phyloP scores from a whole-genome alignment of 179 eudicot species.

The Silene coronaria region DNA sequence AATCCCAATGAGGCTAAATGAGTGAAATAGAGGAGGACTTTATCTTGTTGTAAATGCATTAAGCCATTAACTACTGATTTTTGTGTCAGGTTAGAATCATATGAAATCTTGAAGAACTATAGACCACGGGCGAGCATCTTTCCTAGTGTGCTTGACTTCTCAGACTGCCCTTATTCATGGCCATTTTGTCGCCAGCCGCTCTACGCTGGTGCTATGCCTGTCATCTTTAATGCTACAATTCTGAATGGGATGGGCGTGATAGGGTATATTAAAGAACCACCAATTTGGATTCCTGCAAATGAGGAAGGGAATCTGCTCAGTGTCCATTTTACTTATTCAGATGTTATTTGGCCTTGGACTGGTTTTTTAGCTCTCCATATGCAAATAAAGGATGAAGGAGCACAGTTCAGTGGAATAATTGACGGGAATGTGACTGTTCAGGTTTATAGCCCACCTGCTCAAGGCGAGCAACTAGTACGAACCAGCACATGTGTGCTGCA shows the following conservation, averaged over 20 bases:
- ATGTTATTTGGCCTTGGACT: constrained; percentile 98
- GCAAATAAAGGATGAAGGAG: constrained; percentile 97
- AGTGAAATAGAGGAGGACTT: neutral
- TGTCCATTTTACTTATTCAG: constrained; percentile 76
- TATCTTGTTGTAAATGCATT: constrained; percentile 6
- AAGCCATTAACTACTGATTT: constrained; percentile 24
- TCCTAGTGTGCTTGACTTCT: constrained; percentile 72
- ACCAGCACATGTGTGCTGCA: constrained; percentile 66
- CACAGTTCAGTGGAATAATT: constrained; percentile 72
- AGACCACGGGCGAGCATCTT: constrained; percentile 84
- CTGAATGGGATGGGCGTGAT: constrained; percentile 93
- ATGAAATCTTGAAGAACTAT: constrained; percentile 74
- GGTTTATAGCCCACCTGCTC: constrained; percentile 71
- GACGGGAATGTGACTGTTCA: constrained; percentile 85
- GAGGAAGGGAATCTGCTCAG: constrained; percentile 94
- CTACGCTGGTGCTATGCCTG: constrained; percentile 98
- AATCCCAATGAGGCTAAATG: neutral
- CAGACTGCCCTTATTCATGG: constrained; percentile 95
- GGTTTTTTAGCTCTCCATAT: constrained; percentile 84
- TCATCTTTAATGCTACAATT: constrained; percentile 83
- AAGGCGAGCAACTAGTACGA: constrained; percentile 59
- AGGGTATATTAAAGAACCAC: constrained; percentile 73
- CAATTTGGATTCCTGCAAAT: constrained; percentile 74
- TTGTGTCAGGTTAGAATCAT: constrained; percentile 83
- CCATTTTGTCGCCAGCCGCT: constrained; percentile 97